Evolutionary conservation across 1,284 basidiomycete genomes (phyloP), one percentile per base, ranked within the genome.

Genomic region (Baeospora myosura): DNA sequence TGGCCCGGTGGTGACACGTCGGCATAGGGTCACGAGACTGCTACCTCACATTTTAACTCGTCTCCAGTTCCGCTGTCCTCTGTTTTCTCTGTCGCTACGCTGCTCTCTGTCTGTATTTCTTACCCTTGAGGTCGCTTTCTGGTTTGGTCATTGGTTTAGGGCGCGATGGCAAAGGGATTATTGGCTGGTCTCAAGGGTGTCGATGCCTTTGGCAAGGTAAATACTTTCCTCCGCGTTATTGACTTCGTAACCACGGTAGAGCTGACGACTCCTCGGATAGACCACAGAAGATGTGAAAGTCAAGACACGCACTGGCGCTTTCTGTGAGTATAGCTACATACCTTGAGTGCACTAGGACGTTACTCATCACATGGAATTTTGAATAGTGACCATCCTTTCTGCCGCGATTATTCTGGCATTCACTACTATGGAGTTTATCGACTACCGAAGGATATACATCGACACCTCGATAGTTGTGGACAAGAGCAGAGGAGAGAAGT

Each of bases 281-380:
- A 97, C 93, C 26, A 90, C 89, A 65, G 93, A 97, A 59, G 93
- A 97, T 74, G 93, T 97, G 50, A 96, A 96, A 69, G 88, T 97
- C 68, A 92, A 92, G 72, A 97, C 94, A 30, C 78, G 88, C 49
- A 93, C 89, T 29, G 92, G 92, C 52, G 92, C 90, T 54, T 70
- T 95, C 54, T 72, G 91, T 94, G 56, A 64, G 87, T 72, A 5
- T 32, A 20, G 2, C 26, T 32, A 8, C 33, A 1, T 40, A 32
- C 45, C 21, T 32, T 33, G 11, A 38, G 36, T 33, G 42, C 20
- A 48, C 17, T 23, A 29, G 6, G n/a, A 28, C 8, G 25, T 34
- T 25, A 21, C 21, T 38, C 20, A 43, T 49, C 14, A 43, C 40
- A 25, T 25, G 22, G 14, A 30, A 8, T 34, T 10, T 28, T 41